These are phyloP conservation scores for Draba incana DNA, from an alignment of 345 rosid species.

Conservation along the genomic window DNA sequence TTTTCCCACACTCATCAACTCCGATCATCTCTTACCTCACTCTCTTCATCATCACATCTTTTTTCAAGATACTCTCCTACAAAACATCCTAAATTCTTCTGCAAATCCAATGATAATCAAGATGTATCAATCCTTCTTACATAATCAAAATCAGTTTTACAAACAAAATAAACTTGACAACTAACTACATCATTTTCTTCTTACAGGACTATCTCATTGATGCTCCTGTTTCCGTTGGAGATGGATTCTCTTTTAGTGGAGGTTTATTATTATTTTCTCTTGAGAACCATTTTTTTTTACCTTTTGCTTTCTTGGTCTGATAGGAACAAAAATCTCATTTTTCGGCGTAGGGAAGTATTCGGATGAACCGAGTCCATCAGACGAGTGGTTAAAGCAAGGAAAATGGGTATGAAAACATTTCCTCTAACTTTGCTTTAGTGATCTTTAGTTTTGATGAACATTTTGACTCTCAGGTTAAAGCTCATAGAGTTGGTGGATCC, in stretches of 20 bases:
- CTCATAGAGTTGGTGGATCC: slow-evolving; percentile 70
- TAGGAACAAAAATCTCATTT: slow-evolving; percentile 1
- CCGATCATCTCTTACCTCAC: slow-evolving; percentile 28
- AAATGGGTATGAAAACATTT: slow-evolving; percentile 46
- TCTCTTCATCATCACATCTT: slow-evolving; percentile 27
- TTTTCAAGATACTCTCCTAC: slow-evolving; percentile 21
- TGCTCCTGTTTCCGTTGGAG: slow-evolving; percentile 86
- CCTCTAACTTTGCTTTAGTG: background rate
- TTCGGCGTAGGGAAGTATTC: slow-evolving; percentile 76
- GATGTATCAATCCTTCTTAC: slow-evolving; percentile 45
- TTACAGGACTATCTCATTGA: slow-evolving; percentile 81
- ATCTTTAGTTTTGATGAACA: background rate
- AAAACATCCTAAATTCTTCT: slow-evolving; percentile 44
- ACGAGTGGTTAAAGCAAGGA: slow-evolving; percentile 89
- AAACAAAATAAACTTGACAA: no score
- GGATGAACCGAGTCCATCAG: slow-evolving; percentile 74
- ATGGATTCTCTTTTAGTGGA: slow-evolving; percentile 95
- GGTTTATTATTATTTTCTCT: slow-evolving; percentile 42
- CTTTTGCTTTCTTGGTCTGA: background rate
- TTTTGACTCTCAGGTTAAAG: slow-evolving; percentile 59
- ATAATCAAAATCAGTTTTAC: background rate
- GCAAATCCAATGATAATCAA: slow-evolving; percentile 49
- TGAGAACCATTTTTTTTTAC: no score
- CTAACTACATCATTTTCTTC: background rate
- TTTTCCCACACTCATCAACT: slow-evolving; percentile 38